These are phyloP conservation scores for Penicillium roqueforti DNA, from an alignment of 495 filamentous ascomycete genomes.

Conservation along the genomic window DNA sequence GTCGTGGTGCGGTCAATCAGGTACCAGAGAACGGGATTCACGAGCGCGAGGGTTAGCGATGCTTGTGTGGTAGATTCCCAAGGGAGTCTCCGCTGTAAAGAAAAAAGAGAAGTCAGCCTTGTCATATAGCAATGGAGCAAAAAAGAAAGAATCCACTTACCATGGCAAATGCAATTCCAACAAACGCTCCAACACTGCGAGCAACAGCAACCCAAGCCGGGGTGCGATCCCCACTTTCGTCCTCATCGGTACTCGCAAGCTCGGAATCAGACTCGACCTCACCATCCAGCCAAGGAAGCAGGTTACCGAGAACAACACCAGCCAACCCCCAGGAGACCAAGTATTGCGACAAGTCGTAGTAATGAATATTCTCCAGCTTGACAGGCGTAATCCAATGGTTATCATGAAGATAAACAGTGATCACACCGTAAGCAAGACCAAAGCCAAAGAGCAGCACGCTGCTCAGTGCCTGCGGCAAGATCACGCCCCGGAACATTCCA, in stretches of 20 bases:
- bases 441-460: constrained; percentile 69
- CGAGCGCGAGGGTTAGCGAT: constrained; percentile 83
- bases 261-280: constrained; percentile 30
- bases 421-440: constrained; percentile 77
- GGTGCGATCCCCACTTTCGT: constrained; percentile 30
- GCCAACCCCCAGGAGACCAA: constrained; percentile 75
- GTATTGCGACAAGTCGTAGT: constrained; percentile 61
- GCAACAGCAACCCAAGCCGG: constrained; percentile 79
- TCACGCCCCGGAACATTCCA: constrained; percentile 43
- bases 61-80: constrained; percentile 95
- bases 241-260: constrained; percentile 19
- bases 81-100: constrained; percentile 67
- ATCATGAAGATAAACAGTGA: constrained; percentile 80
- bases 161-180: constrained; percentile 96
- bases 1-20: constrained; percentile 84
- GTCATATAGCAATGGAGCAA: constrained; percentile 1
- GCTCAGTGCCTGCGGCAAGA: constrained; percentile 48
- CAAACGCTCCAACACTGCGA: constrained; percentile 85
- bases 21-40: constrained; percentile 94
- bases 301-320: constrained; percentile 69
- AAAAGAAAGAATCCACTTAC: constrained; percentile 44
- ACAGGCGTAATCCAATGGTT: constrained; percentile 60
- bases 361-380: constrained; percentile 55
- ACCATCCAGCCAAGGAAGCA: constrained; percentile 82
- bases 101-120: constrained; percentile 20